phyloP scores from a whole-genome alignment of 2,329 filamentous ascomycete genomes.

The Penicillium sumatraense region DNA sequence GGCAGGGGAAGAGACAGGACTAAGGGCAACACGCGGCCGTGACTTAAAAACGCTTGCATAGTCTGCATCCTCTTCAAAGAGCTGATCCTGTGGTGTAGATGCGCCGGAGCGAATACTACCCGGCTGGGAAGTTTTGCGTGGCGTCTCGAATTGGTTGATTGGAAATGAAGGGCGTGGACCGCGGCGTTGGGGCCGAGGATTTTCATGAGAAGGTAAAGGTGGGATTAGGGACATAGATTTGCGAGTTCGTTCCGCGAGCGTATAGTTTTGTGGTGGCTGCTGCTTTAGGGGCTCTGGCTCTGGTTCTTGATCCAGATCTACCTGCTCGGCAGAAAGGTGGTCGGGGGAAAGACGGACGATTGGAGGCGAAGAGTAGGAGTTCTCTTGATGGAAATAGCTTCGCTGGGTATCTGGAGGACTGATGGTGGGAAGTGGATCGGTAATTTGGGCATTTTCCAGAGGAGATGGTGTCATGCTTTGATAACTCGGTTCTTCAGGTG shows the following conservation, averaged over 20 bases:
- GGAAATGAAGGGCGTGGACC: constrained; percentile 48
- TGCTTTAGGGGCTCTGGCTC: constrained; percentile 24
- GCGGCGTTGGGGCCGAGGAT: constrained; percentile 31
- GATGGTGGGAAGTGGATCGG: background rate
- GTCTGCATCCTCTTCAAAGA: constrained; percentile 73
- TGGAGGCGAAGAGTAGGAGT: constrained; percentile 9
- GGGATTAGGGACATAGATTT: constrained; percentile 75
- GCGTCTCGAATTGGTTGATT: constrained; percentile 62
- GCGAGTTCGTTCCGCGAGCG: constrained; percentile 77
- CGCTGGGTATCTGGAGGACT: constrained; percentile 3
- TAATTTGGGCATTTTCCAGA: background rate
- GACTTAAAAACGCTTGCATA: constrained; percentile 85
- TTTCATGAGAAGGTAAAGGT: constrained; percentile 25
- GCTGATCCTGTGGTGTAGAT: constrained; percentile 65
- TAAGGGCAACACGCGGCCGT: constrained; percentile 77
- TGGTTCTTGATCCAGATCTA: background rate
- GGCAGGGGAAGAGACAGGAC: constrained; percentile 60
- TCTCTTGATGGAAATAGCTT: constrained; percentile 3
- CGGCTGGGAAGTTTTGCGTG: constrained; percentile 39
- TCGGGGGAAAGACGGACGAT: constrained; percentile 17
- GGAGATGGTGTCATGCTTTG: background rate
- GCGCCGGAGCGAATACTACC: constrained; percentile 33
- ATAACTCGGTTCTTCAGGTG: background rate
- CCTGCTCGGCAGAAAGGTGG: background rate
- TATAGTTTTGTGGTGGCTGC: constrained; percentile 26